Percentiles rank a stretch among this genome's conserved stretches.
Evolutionary conservation across 768 basidiomycete genomes (phyloP).

Genomic region (Kwoniella dendrophila): DNA sequence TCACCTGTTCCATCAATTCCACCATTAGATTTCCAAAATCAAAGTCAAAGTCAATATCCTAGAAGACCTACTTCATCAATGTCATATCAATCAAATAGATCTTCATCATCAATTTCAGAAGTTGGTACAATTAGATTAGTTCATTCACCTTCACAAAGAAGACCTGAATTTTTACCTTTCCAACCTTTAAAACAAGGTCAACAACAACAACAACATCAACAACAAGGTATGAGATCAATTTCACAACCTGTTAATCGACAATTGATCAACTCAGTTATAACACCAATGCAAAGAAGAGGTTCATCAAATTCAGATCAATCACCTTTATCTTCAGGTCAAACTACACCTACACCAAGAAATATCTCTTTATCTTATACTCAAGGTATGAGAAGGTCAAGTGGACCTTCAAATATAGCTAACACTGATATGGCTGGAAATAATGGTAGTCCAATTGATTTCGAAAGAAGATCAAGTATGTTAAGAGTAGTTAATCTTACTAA

Average conservation of each 20-base stretch:
- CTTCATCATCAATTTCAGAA: too few relatives aligned
- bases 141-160: constrained; percentile 19
- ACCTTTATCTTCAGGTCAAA: constrained; percentile 22
- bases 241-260: constrained; percentile 24
- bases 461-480: constrained; percentile 31
- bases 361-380: constrained; percentile 12
- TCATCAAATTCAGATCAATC: constrained; percentile 19
- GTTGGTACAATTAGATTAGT: constrained; percentile 31
- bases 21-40: constrained; percentile 36
- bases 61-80: neutral
- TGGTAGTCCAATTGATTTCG: constrained; percentile 9
- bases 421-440: neutral
- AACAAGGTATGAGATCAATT: constrained; percentile 10
- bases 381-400: constrained; percentile 12
- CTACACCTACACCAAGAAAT: constrained; percentile 22
- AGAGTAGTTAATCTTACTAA: constrained; percentile 39
- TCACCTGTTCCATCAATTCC: constrained; percentile 32
- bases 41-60: neutral
- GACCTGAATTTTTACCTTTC: constrained; percentile 22
- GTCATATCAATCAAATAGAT: neutral
- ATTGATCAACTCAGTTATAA: neutral
- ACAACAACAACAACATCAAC: too few relatives aligned
- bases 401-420: neutral
- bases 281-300: constrained; percentile 19
- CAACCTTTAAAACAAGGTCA: neutral